These are phyloP conservation scores for Alternaria ethzedia DNA, from an alignment of 2,329 filamentous ascomycete genomes.

Conservation along the genomic window DNA sequence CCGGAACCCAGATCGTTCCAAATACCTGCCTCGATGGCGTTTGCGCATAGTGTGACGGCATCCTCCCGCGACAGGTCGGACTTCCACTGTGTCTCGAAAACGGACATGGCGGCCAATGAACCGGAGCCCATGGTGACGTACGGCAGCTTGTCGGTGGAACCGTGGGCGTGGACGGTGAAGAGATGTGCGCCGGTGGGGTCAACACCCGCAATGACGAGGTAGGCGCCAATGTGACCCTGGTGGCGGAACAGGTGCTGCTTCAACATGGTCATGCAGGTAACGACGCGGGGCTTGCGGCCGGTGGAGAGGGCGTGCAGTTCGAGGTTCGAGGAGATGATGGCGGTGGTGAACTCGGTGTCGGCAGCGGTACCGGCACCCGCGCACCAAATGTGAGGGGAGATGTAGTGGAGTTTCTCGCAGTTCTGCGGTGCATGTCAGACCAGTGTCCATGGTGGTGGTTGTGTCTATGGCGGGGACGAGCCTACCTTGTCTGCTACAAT, in stretches of 20 bases:
- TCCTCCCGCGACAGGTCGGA: conserved; percentile 75
- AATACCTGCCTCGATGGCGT: conserved; percentile 95
- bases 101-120: conserved; percentile 93
- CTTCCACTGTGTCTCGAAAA: conserved; percentile 98
- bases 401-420: conserved; percentile 99
- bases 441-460: neutral
- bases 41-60: conserved; percentile 79
- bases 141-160: conserved; percentile 96
- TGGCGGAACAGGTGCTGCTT: conserved; percentile 99
- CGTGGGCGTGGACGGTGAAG: conserved; percentile 98
- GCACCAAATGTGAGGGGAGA: conserved; percentile 98
- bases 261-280: conserved; percentile 99
- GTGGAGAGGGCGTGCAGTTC: conserved; percentile 97
- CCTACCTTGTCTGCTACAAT: conserved; percentile 96
- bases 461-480: neutral
- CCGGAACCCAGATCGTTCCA: conserved; percentile 98
- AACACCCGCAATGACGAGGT: conserved; percentile 94
- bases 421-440: conserved; percentile 63
- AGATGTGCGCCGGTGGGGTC: conserved; percentile 94
- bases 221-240: conserved; percentile 97
- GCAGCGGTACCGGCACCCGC: conserved; percentile 96
- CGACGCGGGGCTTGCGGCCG: conserved; percentile 93
- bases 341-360: conserved; percentile 98
- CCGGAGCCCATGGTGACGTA: conserved; percentile 99
- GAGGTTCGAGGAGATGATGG: conserved; percentile 97